Evolutionary conservation across 129 eudicot species (phyloP).

Genomic region (Flaveria brownii): DNA sequence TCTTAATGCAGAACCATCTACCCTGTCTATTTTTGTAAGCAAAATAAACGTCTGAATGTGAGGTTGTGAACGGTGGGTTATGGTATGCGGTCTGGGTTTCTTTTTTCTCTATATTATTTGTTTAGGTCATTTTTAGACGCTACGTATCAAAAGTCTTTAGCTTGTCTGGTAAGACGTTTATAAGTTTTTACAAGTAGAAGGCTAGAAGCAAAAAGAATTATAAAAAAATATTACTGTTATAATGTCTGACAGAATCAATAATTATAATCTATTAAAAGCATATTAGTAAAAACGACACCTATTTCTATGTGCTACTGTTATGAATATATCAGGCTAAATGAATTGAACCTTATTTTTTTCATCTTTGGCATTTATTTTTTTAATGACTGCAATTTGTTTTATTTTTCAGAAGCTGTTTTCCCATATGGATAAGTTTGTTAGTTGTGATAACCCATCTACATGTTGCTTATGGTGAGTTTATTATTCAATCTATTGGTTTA

Average conservation of each 20-base stretch:
- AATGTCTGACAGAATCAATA: not conserved
- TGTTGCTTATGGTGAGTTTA: conserved; percentile 68
- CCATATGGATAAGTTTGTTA: conserved; percentile 66
- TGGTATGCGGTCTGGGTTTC: not conserved
- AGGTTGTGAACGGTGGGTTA: not conserved
- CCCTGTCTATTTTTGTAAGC: not conserved
- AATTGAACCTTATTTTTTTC: not conserved
- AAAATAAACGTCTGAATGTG: not conserved
- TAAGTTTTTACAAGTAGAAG: not conserved
- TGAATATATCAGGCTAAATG: not conserved
- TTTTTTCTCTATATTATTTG: not conserved
- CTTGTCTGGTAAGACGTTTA: not conserved
- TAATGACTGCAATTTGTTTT: conserved; percentile 9
- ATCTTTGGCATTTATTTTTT: not conserved
- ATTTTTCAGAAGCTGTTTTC: conserved; percentile 62
- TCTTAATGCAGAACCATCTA: not conserved
- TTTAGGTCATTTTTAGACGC: not conserved
- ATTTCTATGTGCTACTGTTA: not conserved
- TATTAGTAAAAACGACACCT: not conserved
- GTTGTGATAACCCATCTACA: conserved; percentile 78
- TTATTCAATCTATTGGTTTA: not conserved
- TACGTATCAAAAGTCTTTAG: not conserved
- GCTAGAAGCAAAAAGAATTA: not conserved
- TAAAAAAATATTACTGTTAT: not conserved
- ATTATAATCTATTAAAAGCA: not conserved